A percentile compares a stretch with the other conserved stretches of the same genome.
phyloP scores from a whole-genome alignment of 441 rosid genomes.

The Adansonia gregorii region DNA sequence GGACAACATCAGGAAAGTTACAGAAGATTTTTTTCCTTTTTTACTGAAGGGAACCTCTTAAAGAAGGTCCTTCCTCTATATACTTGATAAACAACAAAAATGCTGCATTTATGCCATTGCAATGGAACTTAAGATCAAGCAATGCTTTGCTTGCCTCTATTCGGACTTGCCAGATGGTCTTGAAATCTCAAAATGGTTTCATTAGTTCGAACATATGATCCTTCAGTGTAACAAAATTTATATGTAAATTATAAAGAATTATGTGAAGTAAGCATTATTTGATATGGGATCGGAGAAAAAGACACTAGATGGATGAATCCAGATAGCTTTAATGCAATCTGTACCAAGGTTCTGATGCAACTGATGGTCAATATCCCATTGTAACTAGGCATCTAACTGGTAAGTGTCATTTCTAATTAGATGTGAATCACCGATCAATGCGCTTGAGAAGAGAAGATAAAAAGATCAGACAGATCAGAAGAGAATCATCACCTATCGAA shows the following conservation, averaged over 20 bases:
- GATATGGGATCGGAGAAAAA: conserved; percentile 16
- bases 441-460: too few relatives aligned
- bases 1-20: neutral
- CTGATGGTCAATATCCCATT: conserved; percentile 90
- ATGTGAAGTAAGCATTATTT: conserved; percentile 25
- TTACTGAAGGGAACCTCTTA: conserved; percentile 67
- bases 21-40: conserved; percentile 17
- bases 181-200: conserved; percentile 68
- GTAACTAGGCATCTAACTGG: conserved; percentile 95
- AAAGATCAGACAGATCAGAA: conserved; percentile 27
- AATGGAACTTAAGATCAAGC: conserved; percentile 84
- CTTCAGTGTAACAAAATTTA: conserved; percentile 46
- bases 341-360: conserved; percentile 90
- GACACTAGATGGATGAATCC: conserved; percentile 79
- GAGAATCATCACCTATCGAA: conserved; percentile 82
- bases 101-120: conserved; percentile 82
- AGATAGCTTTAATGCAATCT: conserved; percentile 83
- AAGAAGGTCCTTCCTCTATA: conserved; percentile 76
- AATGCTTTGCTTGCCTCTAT: conserved; percentile 88
- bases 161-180: conserved; percentile 74
- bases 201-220: conserved; percentile 77
- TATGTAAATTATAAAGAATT: conserved; percentile 28
- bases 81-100: conserved; percentile 67
- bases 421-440: conserved; percentile 31
- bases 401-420: conserved; percentile 31